Evolutionary conservation across 1,139 yeast genomes (phyloP).

Genomic region (Taphrina wiesneri): DNA sequence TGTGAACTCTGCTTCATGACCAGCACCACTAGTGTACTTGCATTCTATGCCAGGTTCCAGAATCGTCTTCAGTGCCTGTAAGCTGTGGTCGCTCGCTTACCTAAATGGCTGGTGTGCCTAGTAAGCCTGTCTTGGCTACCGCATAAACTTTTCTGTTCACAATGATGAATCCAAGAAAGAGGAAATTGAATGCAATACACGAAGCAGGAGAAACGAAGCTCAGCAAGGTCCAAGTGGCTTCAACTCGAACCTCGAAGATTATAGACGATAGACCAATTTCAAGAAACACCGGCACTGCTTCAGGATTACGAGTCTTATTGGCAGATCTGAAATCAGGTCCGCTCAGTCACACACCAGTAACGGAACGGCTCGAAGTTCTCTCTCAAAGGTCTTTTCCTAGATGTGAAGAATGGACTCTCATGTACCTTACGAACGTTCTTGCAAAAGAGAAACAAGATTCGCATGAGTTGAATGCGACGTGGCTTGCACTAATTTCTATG

Average conservation of each 20-base stretch:
- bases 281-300: neutral
- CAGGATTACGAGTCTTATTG: neutral
- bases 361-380: neutral
- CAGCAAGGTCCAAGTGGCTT: neutral
- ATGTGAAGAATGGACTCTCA: slow-evolving; percentile 8
- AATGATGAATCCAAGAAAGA: neutral
- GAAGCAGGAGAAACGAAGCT: neutral
- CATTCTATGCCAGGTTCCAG: neutral
- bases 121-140: neutral
- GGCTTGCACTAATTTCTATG: neutral
- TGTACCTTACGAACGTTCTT: neutral
- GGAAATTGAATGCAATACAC: neutral
- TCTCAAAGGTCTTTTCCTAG: neutral
- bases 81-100: neutral
- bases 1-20: neutral
- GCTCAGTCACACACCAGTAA: neutral
- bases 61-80: neutral
- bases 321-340: neutral
- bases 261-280: neutral
- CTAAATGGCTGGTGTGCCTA: neutral
- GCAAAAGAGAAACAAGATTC: neutral
- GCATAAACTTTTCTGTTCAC: neutral
- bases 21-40: no score
- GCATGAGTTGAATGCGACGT: neutral
- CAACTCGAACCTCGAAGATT: neutral